Conservation (phyloP, 805 yeast species). For the Metschnikowia matae region DNA sequence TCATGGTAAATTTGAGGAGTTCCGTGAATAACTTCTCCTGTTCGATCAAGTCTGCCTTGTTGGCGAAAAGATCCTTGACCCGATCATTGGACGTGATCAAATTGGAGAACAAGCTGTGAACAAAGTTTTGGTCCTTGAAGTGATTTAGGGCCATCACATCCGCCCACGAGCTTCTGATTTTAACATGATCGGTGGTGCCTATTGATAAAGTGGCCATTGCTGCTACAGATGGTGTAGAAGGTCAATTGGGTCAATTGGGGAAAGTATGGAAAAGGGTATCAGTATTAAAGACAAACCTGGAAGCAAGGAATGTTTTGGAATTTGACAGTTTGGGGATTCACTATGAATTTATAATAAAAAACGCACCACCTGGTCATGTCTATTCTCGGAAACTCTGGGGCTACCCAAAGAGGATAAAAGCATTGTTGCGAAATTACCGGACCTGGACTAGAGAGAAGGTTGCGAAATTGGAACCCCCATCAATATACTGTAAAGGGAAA, state of each 20-base stretch:
- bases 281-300: background rate
- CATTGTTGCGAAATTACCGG: conserved; percentile 1
- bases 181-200: conserved; percentile 16
- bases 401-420: conserved; percentile 5
- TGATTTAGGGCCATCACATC: conserved; percentile 26
- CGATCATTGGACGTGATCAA: conserved; percentile 30
- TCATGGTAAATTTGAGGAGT: conserved; percentile 29
- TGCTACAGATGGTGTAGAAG: background rate
- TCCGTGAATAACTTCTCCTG: conserved; percentile 37
- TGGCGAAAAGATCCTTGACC: conserved; percentile 20
- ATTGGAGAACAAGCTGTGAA: conserved; percentile 29
- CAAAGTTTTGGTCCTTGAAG: conserved; percentile 29
- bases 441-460: conserved; percentile 1
- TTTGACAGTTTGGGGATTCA: conserved; percentile 2
- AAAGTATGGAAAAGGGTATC: background rate
- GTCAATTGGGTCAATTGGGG: background rate
- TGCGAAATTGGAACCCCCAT: conserved; percentile 3
- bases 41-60: conserved; percentile 21
- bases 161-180: conserved; percentile 33
- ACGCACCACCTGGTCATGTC: background rate
- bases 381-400: conserved; percentile 2
- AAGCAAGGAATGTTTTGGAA: background rate
- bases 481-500: conserved; percentile 2
- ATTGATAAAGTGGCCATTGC: conserved; percentile 10
- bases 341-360: background rate